These are phyloP conservation scores for Zygoascus ofunaensis DNA, from an alignment of 805 yeast species.

Conservation along the genomic window DNA sequence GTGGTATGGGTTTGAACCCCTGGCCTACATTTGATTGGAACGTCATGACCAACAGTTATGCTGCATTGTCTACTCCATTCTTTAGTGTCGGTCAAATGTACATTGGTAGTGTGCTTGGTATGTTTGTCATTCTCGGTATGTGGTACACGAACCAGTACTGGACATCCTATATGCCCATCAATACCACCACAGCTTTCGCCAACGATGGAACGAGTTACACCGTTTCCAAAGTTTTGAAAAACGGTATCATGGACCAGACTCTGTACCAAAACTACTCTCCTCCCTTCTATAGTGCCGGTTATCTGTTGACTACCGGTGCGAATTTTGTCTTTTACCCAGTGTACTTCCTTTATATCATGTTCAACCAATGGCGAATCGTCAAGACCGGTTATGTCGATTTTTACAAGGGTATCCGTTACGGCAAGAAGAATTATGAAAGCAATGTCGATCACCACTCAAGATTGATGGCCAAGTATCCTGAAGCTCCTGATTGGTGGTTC, in stretches of 20 bases:
- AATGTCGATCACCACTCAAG: conserved; percentile 19
- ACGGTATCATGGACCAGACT: conserved; percentile 34
- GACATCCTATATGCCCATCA: conserved; percentile 53
- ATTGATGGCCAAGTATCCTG: conserved; percentile 48
- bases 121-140: conserved; percentile 16
- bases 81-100: conserved; percentile 6
- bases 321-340: conserved; percentile 50
- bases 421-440: conserved; percentile 21
- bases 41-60: conserved; percentile 24
- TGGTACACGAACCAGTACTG: conserved; percentile 41
- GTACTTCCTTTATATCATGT: conserved; percentile 34
- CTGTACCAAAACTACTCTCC: conserved; percentile 45
- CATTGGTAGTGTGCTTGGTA: conserved; percentile 6
- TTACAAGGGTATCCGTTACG: not conserved
- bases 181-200: conserved; percentile 44
- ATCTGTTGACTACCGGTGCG: conserved; percentile 45
- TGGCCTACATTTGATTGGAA: conserved; percentile 32
- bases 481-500: conserved; percentile 74
- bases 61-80: conserved; percentile 26
- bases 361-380: not conserved
- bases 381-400: conserved; percentile 24
- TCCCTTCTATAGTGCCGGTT: conserved; percentile 50
- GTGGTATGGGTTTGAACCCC: conserved; percentile 35
- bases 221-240: conserved; percentile 37
- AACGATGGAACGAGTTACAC: conserved; percentile 44